phyloP scores from a whole-genome alignment of 805 yeast genomes.

The Kodamaea hsintzibuensis region DNA sequence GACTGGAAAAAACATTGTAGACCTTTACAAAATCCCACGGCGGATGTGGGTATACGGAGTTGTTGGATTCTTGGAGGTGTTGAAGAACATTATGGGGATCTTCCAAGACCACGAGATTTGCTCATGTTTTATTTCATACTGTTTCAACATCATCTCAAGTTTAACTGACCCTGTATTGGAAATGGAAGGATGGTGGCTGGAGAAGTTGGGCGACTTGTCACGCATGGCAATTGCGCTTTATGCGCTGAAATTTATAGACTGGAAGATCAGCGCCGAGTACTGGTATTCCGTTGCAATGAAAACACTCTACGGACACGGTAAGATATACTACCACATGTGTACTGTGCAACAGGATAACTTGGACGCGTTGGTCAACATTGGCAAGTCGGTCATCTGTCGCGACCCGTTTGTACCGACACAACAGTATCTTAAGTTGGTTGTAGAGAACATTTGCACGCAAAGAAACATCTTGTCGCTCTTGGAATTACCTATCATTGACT shows the following conservation, averaged over 20 bases:
- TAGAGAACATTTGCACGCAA: slow-evolving; percentile 74
- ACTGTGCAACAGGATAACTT: slow-evolving; percentile 78
- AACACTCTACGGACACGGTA: slow-evolving; percentile 79
- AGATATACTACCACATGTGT: slow-evolving; percentile 83
- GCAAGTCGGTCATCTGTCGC: slow-evolving; percentile 74
- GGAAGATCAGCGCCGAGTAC: slow-evolving; percentile 80
- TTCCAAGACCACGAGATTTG: slow-evolving; percentile 79
- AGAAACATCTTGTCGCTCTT: slow-evolving; percentile 57
- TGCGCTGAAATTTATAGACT: slow-evolving; percentile 76
- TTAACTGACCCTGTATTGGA: slow-evolving; percentile 55
- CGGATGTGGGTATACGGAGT: slow-evolving; percentile 86
- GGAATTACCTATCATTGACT: slow-evolving; percentile 60
- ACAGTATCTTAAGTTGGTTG: slow-evolving; percentile 73
- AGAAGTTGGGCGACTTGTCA: slow-evolving; percentile 81
- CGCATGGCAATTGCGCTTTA: slow-evolving; percentile 87
- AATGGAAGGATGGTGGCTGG: slow-evolving; percentile 78
- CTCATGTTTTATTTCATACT: slow-evolving; percentile 70
- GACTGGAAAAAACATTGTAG: slow-evolving; percentile 76
- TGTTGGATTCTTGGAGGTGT: slow-evolving; percentile 74
- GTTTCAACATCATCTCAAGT: slow-evolving; percentile 60
- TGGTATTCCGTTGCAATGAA: slow-evolving; percentile 80
- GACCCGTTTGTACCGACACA: slow-evolving; percentile 85
- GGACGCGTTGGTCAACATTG: slow-evolving; percentile 77
- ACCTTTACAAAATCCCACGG: slow-evolving; percentile 74
- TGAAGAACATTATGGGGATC: slow-evolving; percentile 70